Base-by-base conservation (phyloP, 768 basidiomycete species). In the Paxillus ammoniavirescens region DNA sequence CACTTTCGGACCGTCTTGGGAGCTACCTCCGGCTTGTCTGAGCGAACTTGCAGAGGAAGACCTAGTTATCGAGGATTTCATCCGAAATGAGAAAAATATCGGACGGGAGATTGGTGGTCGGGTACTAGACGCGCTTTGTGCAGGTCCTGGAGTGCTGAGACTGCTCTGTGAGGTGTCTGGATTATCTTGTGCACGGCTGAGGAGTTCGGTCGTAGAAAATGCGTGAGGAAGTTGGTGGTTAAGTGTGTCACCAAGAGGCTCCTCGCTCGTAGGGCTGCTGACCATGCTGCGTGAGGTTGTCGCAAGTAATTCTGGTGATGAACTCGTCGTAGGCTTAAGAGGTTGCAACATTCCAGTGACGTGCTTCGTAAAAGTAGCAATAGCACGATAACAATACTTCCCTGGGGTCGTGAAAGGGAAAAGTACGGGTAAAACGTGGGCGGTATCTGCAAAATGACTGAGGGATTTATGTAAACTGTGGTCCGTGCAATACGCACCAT, bases 371-470 rank as follows among this genome's bases (percentile, higher is more conserved):
- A 92, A 92, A 8, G 73, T 75, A 17, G 90, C 87, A 47, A 91
- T 86, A 3, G 85, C 84, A 33, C 90, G 82, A 69, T 84, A 89
- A 64, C 89, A 91, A 60, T 79, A 92, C 62, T 91, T 91, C 8
- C 80, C 89, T 3, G 88, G 87, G 1, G 83, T 88, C 4, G 86
- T 85, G 66, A 90, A 89, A 2, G 84, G 74, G 62, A 91, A 91
- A 2, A 90, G 73, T 15, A 90, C 77, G 1, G 89, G 89, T 17
- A 91, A 69, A 42, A 87, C 77, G 66, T 91, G 89, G 0, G 87
- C 85, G 4, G 82, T 77, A 61, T 88, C 89, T 90, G 51, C 3
- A 53, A 17, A 40, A 3, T 28, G 14, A 30, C 57, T 50, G 17
- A 49, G 37, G 17, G 56, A 42, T 13, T 15, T 4, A 37, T 50